Base-by-base conservation (phyloP, 495 filamentous ascomycete genomes). In the Penicillium robsamsonii region DNA sequence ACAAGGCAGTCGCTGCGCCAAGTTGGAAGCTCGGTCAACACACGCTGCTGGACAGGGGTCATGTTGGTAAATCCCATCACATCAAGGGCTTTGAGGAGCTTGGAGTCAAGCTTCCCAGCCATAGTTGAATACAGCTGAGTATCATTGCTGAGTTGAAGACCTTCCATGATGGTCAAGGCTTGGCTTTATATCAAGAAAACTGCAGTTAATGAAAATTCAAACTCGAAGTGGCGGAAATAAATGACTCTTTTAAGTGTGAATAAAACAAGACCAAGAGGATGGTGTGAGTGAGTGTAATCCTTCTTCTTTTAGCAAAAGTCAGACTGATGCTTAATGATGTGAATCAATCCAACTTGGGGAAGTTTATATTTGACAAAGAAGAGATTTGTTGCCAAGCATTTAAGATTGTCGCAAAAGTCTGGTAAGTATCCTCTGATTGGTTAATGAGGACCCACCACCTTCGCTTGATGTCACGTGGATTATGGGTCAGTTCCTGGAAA, bases 21-120 rank as follows among this genome's bases (percentile, higher is more conserved):
- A 31, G 58, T 70, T 20, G 82, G 81, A 20, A 85, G 72, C 43
- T 76, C 71, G 2, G 62, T 72, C 62, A 85, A 59, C 27, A 83
- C 81, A 55, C 77, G 75, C 24, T 80, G 73, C 56, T 85, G 82
- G 31, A 85, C 82, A 7, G 82, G 78, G 1, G 81, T 81, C 81
- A 84, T 82, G 61, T 58, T 65, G 12, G 69, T 64, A 53, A 76
- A 77, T 0, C 68, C 68, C 77, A 80, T 77, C 46, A 69, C 69
- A 3, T 72, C 62, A 25, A 83, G 63, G 46, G 69, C 78, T 59
- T 75, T 46, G 7, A 83, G 64, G n/a, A 83, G 70, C 53, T 62
- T 60, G 24, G 74, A 31, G 55, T 81, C 74, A 33, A 83, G 65
- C 64, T 73, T 77, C 10, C 77, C 76, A 46, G 72, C 63, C 79